Evolutionary conservation across 75 land plant genomes (phyloP), one percentile per base, ranked within the genome.

Genomic region (Adiantum capillusveneris): DNA sequence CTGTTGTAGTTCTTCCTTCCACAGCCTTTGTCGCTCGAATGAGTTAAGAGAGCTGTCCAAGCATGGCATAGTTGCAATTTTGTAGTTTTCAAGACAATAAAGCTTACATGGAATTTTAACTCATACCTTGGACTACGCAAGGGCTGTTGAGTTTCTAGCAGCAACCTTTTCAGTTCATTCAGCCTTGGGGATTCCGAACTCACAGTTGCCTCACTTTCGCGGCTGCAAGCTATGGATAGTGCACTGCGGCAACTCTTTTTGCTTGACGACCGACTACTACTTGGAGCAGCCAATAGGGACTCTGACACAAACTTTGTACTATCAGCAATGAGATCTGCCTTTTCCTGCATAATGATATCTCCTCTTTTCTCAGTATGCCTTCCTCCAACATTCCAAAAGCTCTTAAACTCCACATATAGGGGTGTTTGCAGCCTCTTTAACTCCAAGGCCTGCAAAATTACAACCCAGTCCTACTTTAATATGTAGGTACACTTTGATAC

Each of bases 351-450:
- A 6, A 46, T 46, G 50, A 21, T 21, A 17, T 6, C 17, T 6
- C 17, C 22, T 18, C 3, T 46, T 21, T 46, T 3, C 50, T 46
- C 50, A n/a, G 5, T 21, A 17, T 6, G 17, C 3, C 14, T 46
- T 46, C 50, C 22, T 46, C 14, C 50, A 46, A 46, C 50, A 46
- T 80, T 82, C 64, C 70, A 37, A 42, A 71, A 68, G 60, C 70
- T 84, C 62, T 68, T 64, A 64, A 84, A 80, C 58, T 86, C 89
- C 65, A 81, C 90, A 62, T 85, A 85, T 48, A 94, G 57, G 25
- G 98, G 98, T 39, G 98, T 75, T 58, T 92, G 95, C 53, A 92
- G 72, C 68, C 75, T 88, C 67, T 85, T 85, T 65, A 94, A 60
- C 46, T 94, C 98, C 49, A 79, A 22, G 13, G 86, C 90, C 95